phyloP scores from a whole-genome alignment of 2,329 filamentous ascomycete genomes.

The Alternaria conjuncta region DNA sequence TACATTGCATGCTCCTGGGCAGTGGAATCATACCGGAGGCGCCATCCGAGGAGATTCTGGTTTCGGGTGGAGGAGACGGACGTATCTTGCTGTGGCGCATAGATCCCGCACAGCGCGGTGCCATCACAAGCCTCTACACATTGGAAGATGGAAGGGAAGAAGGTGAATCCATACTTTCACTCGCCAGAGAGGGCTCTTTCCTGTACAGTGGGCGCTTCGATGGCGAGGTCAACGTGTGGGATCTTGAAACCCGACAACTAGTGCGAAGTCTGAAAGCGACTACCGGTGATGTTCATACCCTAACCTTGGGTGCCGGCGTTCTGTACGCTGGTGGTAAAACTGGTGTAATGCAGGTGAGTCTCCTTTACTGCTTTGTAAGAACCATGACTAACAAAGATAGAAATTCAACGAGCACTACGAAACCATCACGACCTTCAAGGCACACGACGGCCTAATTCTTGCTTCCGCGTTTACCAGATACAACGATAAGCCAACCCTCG shows the following conservation, averaged over 20 bases:
- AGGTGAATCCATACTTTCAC: conserved; percentile 72
- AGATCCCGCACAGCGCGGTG: conserved; percentile 63
- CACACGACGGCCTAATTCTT: conserved; percentile 85
- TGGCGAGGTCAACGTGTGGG: conserved; percentile 94
- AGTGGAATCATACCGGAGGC: conserved; percentile 73
- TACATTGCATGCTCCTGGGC: conserved; percentile 93
- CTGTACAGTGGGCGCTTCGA: conserved; percentile 88
- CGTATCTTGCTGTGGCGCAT: conserved; percentile 94
- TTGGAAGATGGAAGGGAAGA: conserved; percentile 65
- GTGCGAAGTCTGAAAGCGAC: conserved; percentile 85
- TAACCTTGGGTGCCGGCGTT: conserved; percentile 84
- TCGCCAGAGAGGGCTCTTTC: conserved; percentile 88
- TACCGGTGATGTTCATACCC: conserved; percentile 80
- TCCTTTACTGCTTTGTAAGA: not conserved
- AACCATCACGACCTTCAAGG: conserved; percentile 77
- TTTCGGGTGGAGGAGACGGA: conserved; percentile 92
- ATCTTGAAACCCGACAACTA: conserved; percentile 90
- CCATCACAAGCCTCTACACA: conserved; percentile 72
- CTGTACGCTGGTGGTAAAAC: conserved; percentile 89
- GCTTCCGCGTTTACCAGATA: conserved; percentile 78
- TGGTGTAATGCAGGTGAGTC: conserved; percentile 76
- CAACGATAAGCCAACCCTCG: conserved; percentile 79
- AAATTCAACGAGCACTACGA: conserved; percentile 85
- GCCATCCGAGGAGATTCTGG: conserved; percentile 77
- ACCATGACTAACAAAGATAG: conserved; percentile 45